Percentiles rank a stretch among this genome's conserved stretches.
Evolutionary conservation across 176 grass and related monocot species (phyloP).

Genomic region (Leersia perrieri): DNA sequence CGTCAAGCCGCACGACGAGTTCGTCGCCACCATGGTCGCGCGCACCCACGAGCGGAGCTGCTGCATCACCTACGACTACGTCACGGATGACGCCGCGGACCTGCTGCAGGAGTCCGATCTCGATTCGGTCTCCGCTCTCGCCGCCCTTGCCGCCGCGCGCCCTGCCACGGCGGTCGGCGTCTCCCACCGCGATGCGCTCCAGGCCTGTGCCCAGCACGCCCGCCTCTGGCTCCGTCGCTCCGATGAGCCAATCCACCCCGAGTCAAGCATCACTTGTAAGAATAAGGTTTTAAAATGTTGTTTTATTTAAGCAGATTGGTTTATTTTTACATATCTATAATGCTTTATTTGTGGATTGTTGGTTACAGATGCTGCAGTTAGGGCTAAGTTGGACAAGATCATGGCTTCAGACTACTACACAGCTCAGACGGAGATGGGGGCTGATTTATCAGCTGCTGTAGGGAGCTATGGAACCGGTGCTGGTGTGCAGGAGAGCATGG

Average conservation of each 20-base stretch:
- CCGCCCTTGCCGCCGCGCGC: conserved; percentile 58
- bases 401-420: conserved; percentile 83
- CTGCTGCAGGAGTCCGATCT: conserved; percentile 70
- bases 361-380: conserved; percentile 70
- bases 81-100: conserved; percentile 78
- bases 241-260: conserved; percentile 61
- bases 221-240: conserved; percentile 60
- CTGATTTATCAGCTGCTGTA: conserved; percentile 68
- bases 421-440: conserved; percentile 63
- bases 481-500: conserved; percentile 36
- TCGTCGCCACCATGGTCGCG: conserved; percentile 64
- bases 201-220: conserved; percentile 67
- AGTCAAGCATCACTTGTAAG: conserved; percentile 65
- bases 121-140: conserved; percentile 57
- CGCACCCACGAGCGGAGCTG: conserved; percentile 75
- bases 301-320: background rate
- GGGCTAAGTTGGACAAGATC: conserved; percentile 83
- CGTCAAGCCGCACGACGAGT: conserved; percentile 73
- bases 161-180: conserved; percentile 56
- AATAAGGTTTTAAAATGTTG: background rate
- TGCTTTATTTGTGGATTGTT: background rate
- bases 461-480: conserved; percentile 42
- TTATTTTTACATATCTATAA: background rate
- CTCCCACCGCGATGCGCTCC: conserved; percentile 76
- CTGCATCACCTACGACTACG: conserved; percentile 92